phyloP scores from a whole-genome alignment of 2,329 filamentous ascomycete genomes.

The Xylariaceae sp. region DNA sequence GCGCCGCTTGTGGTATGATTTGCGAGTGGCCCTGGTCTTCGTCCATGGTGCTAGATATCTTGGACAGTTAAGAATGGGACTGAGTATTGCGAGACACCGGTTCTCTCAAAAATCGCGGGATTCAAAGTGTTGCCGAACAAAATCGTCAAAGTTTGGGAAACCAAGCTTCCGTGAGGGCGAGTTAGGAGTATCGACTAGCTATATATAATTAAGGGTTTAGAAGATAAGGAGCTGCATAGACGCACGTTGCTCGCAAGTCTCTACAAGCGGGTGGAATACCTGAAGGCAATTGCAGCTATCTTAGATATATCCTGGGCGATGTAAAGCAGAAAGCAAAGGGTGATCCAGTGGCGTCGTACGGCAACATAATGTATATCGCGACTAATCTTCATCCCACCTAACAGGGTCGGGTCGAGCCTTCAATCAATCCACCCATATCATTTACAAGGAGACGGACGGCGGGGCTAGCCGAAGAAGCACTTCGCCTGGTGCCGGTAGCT shows the following conservation, averaged over 20 bases:
- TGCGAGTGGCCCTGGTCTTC: constrained; percentile 60
- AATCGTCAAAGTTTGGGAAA: no score
- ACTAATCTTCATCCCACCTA: background rate
- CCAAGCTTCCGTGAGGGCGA: background rate
- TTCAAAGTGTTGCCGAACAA: background rate
- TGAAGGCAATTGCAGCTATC: no score
- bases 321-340: background rate
- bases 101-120: no score
- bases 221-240: no score
- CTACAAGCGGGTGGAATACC: no score
- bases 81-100: background rate
- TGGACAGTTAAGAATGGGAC: no score
- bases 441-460: constrained; percentile 11
- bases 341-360: background rate
- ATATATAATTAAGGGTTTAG: constrained; percentile 10
- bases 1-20: constrained; percentile 50
- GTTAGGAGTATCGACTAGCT: background rate
- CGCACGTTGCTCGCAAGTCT: no score
- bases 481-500: constrained; percentile 22
- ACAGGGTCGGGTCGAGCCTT: constrained; percentile 4
- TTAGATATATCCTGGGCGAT: background rate
- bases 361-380: background rate
- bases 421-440: constrained; percentile 6
- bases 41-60: constrained; percentile 54
- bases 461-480: constrained; percentile 22